Percentiles rank a stretch among this genome's conserved stretches.
These are phyloP conservation scores for Raffaelea ambrosiae DNA, from an alignment of 2,329 filamentous ascomycete species.

Conservation along the genomic window DNA sequence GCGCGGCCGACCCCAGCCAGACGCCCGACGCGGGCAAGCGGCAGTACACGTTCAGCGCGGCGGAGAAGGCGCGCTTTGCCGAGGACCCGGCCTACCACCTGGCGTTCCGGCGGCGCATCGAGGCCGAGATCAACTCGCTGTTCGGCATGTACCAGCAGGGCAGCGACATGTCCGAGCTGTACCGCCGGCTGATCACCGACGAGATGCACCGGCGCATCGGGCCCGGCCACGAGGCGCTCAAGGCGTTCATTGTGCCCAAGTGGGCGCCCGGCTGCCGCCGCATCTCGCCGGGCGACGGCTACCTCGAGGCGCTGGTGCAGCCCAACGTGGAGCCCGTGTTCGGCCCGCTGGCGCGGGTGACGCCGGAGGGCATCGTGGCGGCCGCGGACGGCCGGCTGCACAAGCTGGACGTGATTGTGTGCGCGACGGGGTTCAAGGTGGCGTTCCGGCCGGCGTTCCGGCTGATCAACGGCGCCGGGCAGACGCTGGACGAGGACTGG, in stretches of 20 bases:
- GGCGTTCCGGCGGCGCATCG: conserved; percentile 9
- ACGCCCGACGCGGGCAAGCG: conserved; percentile 24
- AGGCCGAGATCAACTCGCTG: conserved; percentile 12
- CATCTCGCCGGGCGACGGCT: conserved; percentile 33
- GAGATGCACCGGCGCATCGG: conserved; percentile 33
- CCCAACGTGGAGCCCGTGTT: conserved; percentile 35
- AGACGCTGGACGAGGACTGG: conserved; percentile 16
- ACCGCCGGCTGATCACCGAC: conserved; percentile 29
- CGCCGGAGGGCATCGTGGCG: conserved; percentile 21
- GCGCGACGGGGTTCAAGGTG: conserved; percentile 29
- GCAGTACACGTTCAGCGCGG: conserved; percentile 24
- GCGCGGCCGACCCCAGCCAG: conserved; percentile 15
- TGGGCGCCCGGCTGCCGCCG: conserved; percentile 35
- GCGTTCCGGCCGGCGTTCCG: conserved; percentile 24
- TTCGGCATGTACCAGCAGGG: conserved; percentile 21
- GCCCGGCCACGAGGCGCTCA: conserved; percentile 30
- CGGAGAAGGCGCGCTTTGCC: conserved; percentile 9
- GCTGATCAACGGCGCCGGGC: conserved; percentile 7
- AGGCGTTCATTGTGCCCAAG: conserved; percentile 32
- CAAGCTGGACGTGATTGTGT: conserved; percentile 19
- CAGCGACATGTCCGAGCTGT: conserved; percentile 28
- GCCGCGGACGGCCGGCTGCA: conserved; percentile 19
- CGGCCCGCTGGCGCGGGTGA: conserved; percentile 28
- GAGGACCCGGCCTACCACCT: conserved; percentile 9
- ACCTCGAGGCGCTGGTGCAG: conserved; percentile 31